A percentile compares a stretch with the other conserved stretches of the same genome.
Evolutionary conservation across 225 moss, liverwort and hornwort species (phyloP).

Genomic region (Takakia lepidozioides): DNA sequence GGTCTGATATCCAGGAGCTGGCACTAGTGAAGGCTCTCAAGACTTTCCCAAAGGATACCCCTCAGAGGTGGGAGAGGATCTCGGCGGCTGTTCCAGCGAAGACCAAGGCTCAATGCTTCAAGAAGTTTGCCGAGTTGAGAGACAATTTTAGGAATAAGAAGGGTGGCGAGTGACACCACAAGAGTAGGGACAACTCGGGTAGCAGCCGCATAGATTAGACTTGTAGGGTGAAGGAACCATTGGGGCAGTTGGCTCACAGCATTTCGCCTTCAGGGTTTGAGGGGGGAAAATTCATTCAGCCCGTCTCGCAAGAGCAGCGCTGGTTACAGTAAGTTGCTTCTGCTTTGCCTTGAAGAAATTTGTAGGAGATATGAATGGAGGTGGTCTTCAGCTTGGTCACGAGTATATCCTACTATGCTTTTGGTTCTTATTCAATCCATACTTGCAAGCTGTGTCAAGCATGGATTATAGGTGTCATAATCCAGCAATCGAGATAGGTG

Average conservation of each 20-base stretch:
- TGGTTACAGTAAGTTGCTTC: slow-evolving; percentile 26
- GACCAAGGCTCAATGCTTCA: slow-evolving; percentile 74
- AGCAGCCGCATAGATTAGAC: slow-evolving; percentile 8
- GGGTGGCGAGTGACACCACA: slow-evolving; percentile 43
- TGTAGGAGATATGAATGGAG: not conserved
- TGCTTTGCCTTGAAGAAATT: slow-evolving; percentile 1
- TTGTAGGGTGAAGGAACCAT: slow-evolving; percentile 4
- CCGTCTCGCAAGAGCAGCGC: slow-evolving; percentile 23
- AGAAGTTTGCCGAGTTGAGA: slow-evolving; percentile 75
- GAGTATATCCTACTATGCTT: no score
- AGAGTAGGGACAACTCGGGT: slow-evolving; percentile 9
- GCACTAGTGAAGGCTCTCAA: slow-evolving; percentile 84
- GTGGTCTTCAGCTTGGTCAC: no score
- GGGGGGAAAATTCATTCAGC: slow-evolving; percentile 10
- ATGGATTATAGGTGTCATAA: no score
- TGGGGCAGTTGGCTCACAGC: not conserved
- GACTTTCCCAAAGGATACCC: slow-evolving; percentile 73
- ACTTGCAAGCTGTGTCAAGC: no score
- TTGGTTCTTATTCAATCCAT: no score
- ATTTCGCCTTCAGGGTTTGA: slow-evolving; percentile 9
- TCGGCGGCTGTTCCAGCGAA: slow-evolving; percentile 79
- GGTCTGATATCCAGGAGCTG: slow-evolving; percentile 80
- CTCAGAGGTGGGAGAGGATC: slow-evolving; percentile 89
- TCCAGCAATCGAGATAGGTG: no score
- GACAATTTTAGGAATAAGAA: slow-evolving; percentile 82